A percentile compares a stretch with the other conserved stretches of the same genome.
Evolutionary conservation across 768 basidiomycete genomes (phyloP).

Genomic region (Scleroderma citrinum): DNA sequence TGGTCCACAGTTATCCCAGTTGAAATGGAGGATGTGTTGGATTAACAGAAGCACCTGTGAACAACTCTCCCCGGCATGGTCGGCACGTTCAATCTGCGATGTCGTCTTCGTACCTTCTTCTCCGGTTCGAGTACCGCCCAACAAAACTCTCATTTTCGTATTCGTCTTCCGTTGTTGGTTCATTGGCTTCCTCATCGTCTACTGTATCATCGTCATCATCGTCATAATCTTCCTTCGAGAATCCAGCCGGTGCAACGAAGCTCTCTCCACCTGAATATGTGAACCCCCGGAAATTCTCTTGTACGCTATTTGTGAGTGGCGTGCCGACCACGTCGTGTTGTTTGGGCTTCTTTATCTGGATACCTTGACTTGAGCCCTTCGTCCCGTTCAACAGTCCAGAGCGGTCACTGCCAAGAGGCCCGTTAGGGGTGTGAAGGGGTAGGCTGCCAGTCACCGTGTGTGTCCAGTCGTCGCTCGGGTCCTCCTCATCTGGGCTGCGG

Average conservation of each 20-base stretch:
- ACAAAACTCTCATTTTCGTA: conserved; percentile 61
- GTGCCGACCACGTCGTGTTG: conserved; percentile 43
- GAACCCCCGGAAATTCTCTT: conserved; percentile 96
- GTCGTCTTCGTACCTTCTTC: conserved; percentile 37
- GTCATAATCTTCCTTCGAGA: conserved; percentile 28
- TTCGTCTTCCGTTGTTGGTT: conserved; percentile 68
- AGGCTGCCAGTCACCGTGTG: conserved; percentile 30
- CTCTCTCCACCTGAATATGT: conserved; percentile 79
- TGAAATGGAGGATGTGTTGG: conserved; percentile 7
- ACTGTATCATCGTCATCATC: conserved; percentile 37
- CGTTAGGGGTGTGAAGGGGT: conserved; percentile 59
- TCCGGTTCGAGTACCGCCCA: conserved; percentile 64
- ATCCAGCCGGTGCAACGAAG: conserved; percentile 41
- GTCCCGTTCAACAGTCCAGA: conserved; percentile 7
- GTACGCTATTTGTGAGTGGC: conserved; percentile 85
- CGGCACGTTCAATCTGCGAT: conserved; percentile 15
- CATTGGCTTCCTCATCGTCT: conserved; percentile 45
- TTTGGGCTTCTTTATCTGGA: conserved; percentile 49
- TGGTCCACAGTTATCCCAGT: conserved; percentile 14
- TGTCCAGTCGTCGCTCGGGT: conserved; percentile 61
- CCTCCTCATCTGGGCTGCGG: conserved; percentile 44
- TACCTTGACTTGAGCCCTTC: conserved; percentile 28
- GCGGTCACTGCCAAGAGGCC: conserved; percentile 66
- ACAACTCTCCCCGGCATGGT: too few species aligned
- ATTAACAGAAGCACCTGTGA: too few species aligned